Evolutionary conservation across 371 early-diverging fungal genomes (phyloP).

Genomic region (Saksenaea oblongispora): DNA sequence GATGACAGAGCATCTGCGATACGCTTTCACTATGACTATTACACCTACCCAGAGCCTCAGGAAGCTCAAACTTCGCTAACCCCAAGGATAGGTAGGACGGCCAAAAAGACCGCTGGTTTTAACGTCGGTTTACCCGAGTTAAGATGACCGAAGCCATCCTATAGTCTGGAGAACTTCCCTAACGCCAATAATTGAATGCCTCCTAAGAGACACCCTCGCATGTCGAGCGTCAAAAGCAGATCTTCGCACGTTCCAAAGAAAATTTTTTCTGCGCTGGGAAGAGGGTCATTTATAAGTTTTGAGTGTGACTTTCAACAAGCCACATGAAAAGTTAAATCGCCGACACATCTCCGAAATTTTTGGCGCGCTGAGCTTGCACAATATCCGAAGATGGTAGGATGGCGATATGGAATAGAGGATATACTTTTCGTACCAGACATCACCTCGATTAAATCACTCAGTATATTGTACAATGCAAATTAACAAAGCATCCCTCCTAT

Average conservation of each 20-base stretch:
- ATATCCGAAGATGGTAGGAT: too few relatives aligned
- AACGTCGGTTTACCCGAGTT: neutral
- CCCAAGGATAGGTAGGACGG: slow-evolving; percentile 5
- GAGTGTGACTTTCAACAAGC: neutral
- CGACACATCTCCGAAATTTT: neutral
- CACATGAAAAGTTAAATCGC: neutral
- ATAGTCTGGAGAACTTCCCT: slow-evolving; percentile 5
- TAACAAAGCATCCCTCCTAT: too few relatives aligned
- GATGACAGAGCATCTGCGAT: neutral
- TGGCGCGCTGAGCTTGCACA: too few relatives aligned
- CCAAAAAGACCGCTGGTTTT: slow-evolving; percentile 3
- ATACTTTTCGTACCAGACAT: too few relatives aligned
- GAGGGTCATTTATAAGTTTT: neutral
- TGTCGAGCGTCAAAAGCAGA: slow-evolving; percentile 6
- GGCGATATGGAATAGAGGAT: too few relatives aligned
- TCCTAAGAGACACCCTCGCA: neutral
- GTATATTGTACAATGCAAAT: too few relatives aligned
- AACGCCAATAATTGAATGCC: slow-evolving; percentile 5
- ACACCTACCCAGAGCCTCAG: slow-evolving; percentile 4
- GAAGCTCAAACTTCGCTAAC: neutral
- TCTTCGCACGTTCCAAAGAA: neutral
- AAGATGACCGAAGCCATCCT: neutral
- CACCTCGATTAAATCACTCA: too few relatives aligned
- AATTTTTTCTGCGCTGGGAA: neutral
- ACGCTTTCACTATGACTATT: slow-evolving; percentile 4